Evolutionary conservation across 352 stramenopile species (phyloP), one percentile per base, ranked within the genome.

Genomic region (Globisporangium orthogonon): DNA sequence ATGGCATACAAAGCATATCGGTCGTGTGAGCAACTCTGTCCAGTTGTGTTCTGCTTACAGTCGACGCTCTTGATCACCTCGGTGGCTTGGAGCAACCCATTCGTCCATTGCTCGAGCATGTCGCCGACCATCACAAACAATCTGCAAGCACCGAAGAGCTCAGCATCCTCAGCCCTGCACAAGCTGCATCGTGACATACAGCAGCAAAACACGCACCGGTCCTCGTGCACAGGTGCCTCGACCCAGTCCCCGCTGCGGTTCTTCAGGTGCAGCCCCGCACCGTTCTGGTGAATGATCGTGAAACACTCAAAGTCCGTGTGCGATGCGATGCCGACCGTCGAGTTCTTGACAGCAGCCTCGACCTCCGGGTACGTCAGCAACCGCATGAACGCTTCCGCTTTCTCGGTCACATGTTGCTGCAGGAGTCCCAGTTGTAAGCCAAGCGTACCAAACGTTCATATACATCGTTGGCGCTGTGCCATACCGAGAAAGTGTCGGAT

Each of bases 251-350:
- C 78, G 23, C 74, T 66, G 50, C 77, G 79, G 46, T 77, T 80
- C 23, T 73, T 50, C 61, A 94, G 56, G 56, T 94, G 81, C 56
- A 94, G 53, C 0, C 83, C 83, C 40, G 76, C 63, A 37, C 74
- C 83, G 50, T 90, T 92, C 58, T 94, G 83, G 54, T 94, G 83
- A 60, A 94, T 90, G 56, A 91, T 80, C 29, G 81, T 94, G 46
- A 94, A 91, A 54, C 76, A 89, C 65, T 94, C 83, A 56, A 91
- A 91, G 54, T 91, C 83, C 39, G 83, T 94, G 63, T 94, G 83
- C 18, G 81, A 88, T 4, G 81, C 75, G 61, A 94, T 91, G 31
- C 83, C 83, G 10, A 94, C 78, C 2, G 71, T 85, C 41, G 75
- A 77, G 56, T 83, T 83, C 55, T 85, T 74, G n/a, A 72, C 64